phyloP scores from a whole-genome alignment of 2,329 filamentous ascomycete species.

The Fusarium foetens region DNA sequence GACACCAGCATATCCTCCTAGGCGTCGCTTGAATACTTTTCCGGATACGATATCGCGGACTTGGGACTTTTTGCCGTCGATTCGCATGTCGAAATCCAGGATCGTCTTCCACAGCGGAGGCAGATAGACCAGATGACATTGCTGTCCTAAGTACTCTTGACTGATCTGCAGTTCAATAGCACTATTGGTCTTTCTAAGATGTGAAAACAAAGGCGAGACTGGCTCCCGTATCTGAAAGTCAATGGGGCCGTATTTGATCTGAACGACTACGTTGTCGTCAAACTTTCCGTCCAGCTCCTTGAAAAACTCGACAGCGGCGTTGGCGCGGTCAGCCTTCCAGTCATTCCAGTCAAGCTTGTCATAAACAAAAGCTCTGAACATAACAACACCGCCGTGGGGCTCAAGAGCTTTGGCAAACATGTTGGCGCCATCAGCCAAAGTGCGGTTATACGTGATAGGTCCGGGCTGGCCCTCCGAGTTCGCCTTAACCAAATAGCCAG shows the following conservation, averaged over 20 bases:
- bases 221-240: conserved; percentile 79
- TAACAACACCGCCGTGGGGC: conserved; percentile 69
- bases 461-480: conserved; percentile 79
- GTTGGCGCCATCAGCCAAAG: conserved; percentile 58
- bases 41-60: conserved; percentile 71
- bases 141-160: conserved; percentile 78
- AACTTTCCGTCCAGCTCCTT: conserved; percentile 71
- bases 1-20: conserved; percentile 73
- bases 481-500: conserved; percentile 76
- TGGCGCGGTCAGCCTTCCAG: conserved; percentile 69
- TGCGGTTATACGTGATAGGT: conserved; percentile 75
- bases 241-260: conserved; percentile 80
- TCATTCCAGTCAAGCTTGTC: conserved; percentile 66
- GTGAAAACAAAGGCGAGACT: conserved; percentile 70
- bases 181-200: conserved; percentile 55
- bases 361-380: conserved; percentile 80
- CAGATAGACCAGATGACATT: conserved; percentile 74
- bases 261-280: conserved; percentile 75
- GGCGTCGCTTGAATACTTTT: conserved; percentile 64
- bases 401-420: conserved; percentile 70
- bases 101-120: conserved; percentile 75
- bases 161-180: conserved; percentile 74
- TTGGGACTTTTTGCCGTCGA: conserved; percentile 64
- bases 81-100: conserved; percentile 73
- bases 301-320: conserved; percentile 76